These are phyloP conservation scores for Helotiales sp. DNA, from an alignment of 2,329 filamentous ascomycete genomes.

Conservation along the genomic window DNA sequence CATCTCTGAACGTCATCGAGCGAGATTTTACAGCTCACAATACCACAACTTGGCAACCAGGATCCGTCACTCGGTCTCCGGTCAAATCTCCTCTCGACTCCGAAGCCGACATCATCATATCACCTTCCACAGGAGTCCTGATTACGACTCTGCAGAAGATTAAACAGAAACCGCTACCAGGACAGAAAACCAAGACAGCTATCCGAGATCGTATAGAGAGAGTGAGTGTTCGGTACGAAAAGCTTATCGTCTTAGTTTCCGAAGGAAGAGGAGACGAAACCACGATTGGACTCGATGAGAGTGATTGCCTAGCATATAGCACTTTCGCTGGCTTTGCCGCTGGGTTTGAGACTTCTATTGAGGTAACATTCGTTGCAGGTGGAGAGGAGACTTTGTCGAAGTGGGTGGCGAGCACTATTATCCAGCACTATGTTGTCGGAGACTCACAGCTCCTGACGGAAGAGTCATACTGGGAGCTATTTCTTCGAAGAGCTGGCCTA, in stretches of 20 bases:
- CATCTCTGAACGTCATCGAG: conserved; percentile 55
- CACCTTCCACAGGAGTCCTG: conserved; percentile 67
- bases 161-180: conserved; percentile 70
- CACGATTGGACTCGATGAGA: conserved; percentile 28
- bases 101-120: conserved; percentile 74
- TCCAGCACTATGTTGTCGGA: conserved; percentile 34
- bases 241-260: conserved; percentile 67
- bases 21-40: conserved; percentile 53
- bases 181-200: conserved; percentile 46
- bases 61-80: conserved; percentile 37
- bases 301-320: conserved; percentile 27
- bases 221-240: conserved; percentile 62
- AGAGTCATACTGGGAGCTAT: conserved; percentile 68
- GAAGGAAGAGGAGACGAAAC: conserved; percentile 49
- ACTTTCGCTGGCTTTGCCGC: conserved; percentile 34
- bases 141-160: conserved; percentile 70
- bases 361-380: conserved; percentile 50
- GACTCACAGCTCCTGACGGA: conserved; percentile 45
- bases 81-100: conserved; percentile 42
- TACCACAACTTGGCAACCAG: conserved; percentile 36
- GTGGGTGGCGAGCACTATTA: conserved; percentile 56
- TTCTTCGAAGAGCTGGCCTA: conserved; percentile 63
- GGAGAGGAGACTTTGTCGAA: conserved; percentile 48
- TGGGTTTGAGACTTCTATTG: conserved; percentile 41
- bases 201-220: conserved; percentile 56